Evolutionary conservation across 495 filamentous ascomycete genomes (phyloP).

Genomic region (Opeltia flavorubescens): DNA sequence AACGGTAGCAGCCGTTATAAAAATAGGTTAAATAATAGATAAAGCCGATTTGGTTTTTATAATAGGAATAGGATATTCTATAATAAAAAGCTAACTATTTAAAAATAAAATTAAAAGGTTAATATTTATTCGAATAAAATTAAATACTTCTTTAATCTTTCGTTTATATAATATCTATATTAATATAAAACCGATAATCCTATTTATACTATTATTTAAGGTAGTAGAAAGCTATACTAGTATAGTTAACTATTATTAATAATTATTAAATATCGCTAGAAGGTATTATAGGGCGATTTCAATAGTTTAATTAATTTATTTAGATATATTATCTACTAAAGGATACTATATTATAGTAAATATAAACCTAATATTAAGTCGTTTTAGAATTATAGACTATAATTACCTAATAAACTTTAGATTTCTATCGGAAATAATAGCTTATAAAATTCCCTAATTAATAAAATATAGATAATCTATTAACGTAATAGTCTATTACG

Average conservation of each 20-base stretch:
- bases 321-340: slow-evolving; percentile 10
- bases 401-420: neutral
- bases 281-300: slow-evolving; percentile 9
- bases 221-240: neutral
- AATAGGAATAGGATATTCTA: neutral
- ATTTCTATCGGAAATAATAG: slow-evolving; percentile 3
- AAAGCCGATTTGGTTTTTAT: neutral
- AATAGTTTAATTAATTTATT: slow-evolving; percentile 11
- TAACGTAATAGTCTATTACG: slow-evolving; percentile 1
- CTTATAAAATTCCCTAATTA: neutral
- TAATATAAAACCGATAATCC: neutral
- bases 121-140: neutral
- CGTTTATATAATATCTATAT: slow-evolving; percentile 1
- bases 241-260: neutral
- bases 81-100: neutral
- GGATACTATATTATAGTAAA: slow-evolving; percentile 9
- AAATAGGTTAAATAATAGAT: neutral
- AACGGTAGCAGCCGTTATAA: neutral
- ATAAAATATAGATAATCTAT: neutral
- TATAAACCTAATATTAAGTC: neutral
- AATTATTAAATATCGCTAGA: neutral
- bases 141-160: neutral
- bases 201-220: neutral
- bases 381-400: neutral
- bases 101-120: neutral